Conservation (phyloP, 164 flowering plant genomes). For the Protea cynaroides region DNA sequence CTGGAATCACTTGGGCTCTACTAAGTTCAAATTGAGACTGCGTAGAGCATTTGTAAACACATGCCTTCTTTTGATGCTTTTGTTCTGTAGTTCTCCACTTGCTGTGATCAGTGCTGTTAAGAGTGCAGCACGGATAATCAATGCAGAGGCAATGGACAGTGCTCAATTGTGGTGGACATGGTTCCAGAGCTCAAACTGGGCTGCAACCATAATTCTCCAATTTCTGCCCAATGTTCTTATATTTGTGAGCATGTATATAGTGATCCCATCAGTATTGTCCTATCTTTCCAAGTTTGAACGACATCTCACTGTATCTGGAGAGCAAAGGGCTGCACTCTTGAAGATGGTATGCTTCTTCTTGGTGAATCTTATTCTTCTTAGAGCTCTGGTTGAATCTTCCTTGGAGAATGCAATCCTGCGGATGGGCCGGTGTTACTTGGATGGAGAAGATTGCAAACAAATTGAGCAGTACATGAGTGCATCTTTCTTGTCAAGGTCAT, state of each 20-base stretch:
- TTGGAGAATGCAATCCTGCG: slow-evolving; percentile 63
- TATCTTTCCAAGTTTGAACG: slow-evolving; percentile 87
- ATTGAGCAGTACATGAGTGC: slow-evolving; percentile 94
- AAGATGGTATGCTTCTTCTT: slow-evolving; percentile 98
- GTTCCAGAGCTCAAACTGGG: slow-evolving; percentile 92
- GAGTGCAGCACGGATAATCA: slow-evolving; percentile 85
- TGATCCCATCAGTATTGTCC: slow-evolving; percentile 86
- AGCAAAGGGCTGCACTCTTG: slow-evolving; percentile 92
- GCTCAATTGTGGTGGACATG: slow-evolving; percentile 87
- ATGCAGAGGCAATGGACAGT: slow-evolving; percentile 91
- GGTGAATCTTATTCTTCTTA: slow-evolving; percentile 83
- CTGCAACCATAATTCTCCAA: slow-evolving; percentile 73
- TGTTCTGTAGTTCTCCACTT: slow-evolving; percentile 97
- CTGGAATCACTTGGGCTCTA: slow-evolving; percentile 90
- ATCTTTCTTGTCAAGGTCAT: slow-evolving; percentile 85
- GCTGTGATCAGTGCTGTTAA: slow-evolving; percentile 75
- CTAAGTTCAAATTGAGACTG: slow-evolving; percentile 57
- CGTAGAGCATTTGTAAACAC: slow-evolving; percentile 87
- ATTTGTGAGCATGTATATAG: slow-evolving; percentile 93
- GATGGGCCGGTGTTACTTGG: slow-evolving; percentile 97
- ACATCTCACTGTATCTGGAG: slow-evolving; percentile 87
- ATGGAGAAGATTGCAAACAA: slow-evolving; percentile 96
- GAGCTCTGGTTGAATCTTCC: slow-evolving; percentile 88
- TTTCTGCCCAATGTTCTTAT: slow-evolving; percentile 92
- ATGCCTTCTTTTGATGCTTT: slow-evolving; percentile 66